Base-by-base conservation (phyloP, 2,329 filamentous ascomycete species). In the Keithomyces neogunnii region DNA sequence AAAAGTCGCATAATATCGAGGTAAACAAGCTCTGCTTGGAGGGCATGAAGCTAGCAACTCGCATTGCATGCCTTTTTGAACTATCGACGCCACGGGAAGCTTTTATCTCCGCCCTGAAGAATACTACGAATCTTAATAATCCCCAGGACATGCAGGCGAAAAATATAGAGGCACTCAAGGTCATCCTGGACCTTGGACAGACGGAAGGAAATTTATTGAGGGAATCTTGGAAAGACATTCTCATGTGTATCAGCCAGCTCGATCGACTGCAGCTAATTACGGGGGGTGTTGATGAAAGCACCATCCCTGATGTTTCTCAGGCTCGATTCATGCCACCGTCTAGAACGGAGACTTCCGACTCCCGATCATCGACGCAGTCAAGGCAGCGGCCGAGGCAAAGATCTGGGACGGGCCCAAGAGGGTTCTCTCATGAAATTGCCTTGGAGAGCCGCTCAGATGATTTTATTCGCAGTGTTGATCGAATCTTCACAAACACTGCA, bases 401-500 rank as follows among this genome's bases (percentile, higher is more conserved):
- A 52, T 70, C 82, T 42, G 76, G 74, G 51, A 76, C 82, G 3
- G 73, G 75, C 7, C 82, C 86, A 40, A 83, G 85, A 49, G 80
- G 78, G 7, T 84, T 86, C 58, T 84, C 82, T 1, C 73, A 80
- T 40, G 91, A 96, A 56, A 89, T 97, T 58, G 95, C 92, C 0
- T 82, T 92, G 53, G 92, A 97, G 66, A 92, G 88, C 63, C 84
- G 91, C 47, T 96, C 92, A 0, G 89, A 95, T 53, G 91, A 96
- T 57, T 90, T 96, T 60, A 84, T 97, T 59, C 89, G 91, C 60
- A 86, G 87, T 30, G 91, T 99, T 3, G 95, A 99, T 68, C 82
- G 89, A 39, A 97, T 99, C 61, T 99, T 99, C 64, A 95, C 90
- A 46, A 96, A 95, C 63, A 97, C 93, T 0, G 92, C 91, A 7